Base-by-base conservation (phyloP, 2,329 filamentous ascomycete genomes). In the Dothistroma septosporum region DNA sequence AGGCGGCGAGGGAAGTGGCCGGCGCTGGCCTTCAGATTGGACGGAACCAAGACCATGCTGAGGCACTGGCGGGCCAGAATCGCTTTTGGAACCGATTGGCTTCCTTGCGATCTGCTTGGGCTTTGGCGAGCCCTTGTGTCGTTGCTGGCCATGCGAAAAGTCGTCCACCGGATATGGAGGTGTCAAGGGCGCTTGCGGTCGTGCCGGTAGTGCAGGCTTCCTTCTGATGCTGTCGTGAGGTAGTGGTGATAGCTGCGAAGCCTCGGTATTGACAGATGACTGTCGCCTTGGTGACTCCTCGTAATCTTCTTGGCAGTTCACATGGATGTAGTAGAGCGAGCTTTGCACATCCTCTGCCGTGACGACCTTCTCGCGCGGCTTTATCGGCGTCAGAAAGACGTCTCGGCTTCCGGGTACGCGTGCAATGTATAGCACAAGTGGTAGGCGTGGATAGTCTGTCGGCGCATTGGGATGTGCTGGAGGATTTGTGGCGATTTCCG, bases 401-500 rank as follows among this genome's bases (percentile, higher is more conserved):
- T 97, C 93, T 87, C 87, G 86, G 64, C 90, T 96, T 22, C 93
- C 93, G 0, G 94, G 94, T 0, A 99, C 93, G 66, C 93, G 83
- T 37, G 93, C 91, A 66, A 99, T 95, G 76, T 99, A 99, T 46
- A 99, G 83, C 2, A 87, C 86, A 55, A 97, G 76, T 4, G 91
- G 86, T 54, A 91, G 85, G 64, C 87, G 84, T 64, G 80, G 84
- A 68, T 83, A 78, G 67, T 88, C 86, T 2, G 86, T 85, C 5
- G 90, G 89, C 71, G 90, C 90, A 70, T 88, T 84, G 54, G 91
- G 91, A 74, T 96, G 94, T 69, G 87, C 84, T 52, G 94, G 93
- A 47, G 93, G 94, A 70, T 96, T 91, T 55, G 89, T 84, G 64
- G 94, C 93, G 64, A 97, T 84, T 47, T 84, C 79, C 66, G 91